Conservation (phyloP, 208 protist genomes). For the Leishmania lainsoni region DNA sequence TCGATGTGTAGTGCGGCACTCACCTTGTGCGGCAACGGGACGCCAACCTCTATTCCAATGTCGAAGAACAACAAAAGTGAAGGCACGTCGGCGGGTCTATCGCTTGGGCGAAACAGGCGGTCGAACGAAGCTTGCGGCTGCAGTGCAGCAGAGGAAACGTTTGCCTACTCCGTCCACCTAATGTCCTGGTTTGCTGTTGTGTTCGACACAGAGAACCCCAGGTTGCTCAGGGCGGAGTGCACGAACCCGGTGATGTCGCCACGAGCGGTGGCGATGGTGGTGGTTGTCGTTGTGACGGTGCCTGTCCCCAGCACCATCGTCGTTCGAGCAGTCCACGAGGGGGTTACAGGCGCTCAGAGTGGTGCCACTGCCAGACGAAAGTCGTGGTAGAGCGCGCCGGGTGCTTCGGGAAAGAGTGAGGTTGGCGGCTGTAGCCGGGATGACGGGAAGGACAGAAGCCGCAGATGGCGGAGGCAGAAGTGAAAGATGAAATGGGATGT, state of each 20-base stretch:
- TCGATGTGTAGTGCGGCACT: background rate
- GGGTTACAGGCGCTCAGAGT: background rate
- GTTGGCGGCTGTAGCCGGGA: background rate
- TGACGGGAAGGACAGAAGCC: background rate
- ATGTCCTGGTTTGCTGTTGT: slow-evolving; percentile 11
- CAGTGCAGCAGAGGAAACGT: slow-evolving; percentile 4
- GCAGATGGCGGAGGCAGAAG: background rate
- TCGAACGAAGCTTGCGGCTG: slow-evolving; percentile 4
- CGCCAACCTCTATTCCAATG: slow-evolving; percentile 3
- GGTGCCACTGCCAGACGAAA: slow-evolving; percentile 5
- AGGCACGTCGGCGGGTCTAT: slow-evolving; percentile 3
- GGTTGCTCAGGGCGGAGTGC: slow-evolving; percentile 24
- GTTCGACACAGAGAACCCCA: slow-evolving; percentile 16
- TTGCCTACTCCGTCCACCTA: slow-evolving; percentile 13
- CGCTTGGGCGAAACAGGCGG: slow-evolving; percentile 9
- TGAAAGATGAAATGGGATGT: background rate
- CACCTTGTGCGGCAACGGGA: slow-evolving; percentile 6
- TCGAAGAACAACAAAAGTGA: slow-evolving; percentile 18
- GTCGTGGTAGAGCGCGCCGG: background rate
- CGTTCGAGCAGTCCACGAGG: slow-evolving; percentile 5
- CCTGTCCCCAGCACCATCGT: slow-evolving; percentile 16
- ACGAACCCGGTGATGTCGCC: slow-evolving; percentile 16
- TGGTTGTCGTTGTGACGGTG: slow-evolving; percentile 11
- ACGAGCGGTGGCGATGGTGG: slow-evolving; percentile 8
- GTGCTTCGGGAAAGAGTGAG: background rate